Percentiles rank a stretch among this genome's conserved stretches.
Conservation (phyloP, 208 protist species). For the Leishmania braziliensis region DNA sequence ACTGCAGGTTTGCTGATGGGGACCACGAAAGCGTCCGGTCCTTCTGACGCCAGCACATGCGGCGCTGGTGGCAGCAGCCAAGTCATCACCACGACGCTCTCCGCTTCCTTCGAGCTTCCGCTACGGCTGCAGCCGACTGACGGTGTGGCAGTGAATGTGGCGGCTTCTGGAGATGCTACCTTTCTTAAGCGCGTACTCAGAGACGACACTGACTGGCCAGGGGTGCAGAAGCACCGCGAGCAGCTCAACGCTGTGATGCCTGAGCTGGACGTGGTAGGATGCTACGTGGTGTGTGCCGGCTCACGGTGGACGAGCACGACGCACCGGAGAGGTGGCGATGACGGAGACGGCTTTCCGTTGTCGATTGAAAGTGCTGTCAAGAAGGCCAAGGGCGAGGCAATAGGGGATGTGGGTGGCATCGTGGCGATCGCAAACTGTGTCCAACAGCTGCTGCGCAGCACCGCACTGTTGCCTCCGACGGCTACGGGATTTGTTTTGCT, state of each 20-base stretch:
- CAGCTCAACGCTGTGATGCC: slow-evolving; percentile 52
- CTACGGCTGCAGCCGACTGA: background rate
- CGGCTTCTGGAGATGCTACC: slow-evolving; percentile 1
- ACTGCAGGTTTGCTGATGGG: slow-evolving; percentile 19
- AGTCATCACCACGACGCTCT: slow-evolving; percentile 37
- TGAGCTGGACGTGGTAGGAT: slow-evolving; percentile 60
- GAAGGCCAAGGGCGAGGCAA: slow-evolving; percentile 2
- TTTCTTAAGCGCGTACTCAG: slow-evolving; percentile 1
- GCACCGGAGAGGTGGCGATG: background rate
- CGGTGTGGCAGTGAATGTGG: background rate
- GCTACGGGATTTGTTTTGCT: slow-evolving; percentile 16
- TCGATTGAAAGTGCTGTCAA: background rate
- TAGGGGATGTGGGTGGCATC: slow-evolving; percentile 25
- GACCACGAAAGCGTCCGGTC: background rate
- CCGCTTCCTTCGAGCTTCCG: slow-evolving; percentile 55
- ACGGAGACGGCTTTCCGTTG: background rate
- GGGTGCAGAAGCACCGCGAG: slow-evolving; percentile 38
- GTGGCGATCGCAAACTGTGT: slow-evolving; percentile 33
- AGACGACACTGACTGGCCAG: slow-evolving; percentile 40
- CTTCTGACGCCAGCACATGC: background rate
- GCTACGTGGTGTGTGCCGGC: slow-evolving; percentile 56
- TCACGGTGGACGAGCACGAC: background rate
- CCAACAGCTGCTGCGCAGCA: slow-evolving; percentile 7
- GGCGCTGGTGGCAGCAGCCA: background rate
- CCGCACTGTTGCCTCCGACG: slow-evolving; percentile 6